Conservation (phyloP, 2,329 filamentous ascomycete genomes). For the Trichoderma harzianum region DNA sequence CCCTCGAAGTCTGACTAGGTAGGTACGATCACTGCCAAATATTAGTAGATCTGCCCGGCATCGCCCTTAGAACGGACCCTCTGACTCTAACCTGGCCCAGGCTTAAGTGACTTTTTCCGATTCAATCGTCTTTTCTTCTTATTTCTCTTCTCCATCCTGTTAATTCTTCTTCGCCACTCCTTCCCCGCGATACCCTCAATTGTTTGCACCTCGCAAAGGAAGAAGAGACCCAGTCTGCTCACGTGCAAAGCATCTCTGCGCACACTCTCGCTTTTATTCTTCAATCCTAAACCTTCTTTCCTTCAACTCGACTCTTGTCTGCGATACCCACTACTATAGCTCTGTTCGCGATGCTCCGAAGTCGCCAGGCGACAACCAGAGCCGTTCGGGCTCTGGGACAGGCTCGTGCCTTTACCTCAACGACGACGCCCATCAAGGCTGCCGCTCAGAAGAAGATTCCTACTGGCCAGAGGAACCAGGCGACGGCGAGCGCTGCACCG, state of each 20-base stretch:
- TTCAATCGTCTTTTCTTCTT: not conserved
- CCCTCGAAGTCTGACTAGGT: not conserved
- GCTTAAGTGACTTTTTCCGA: not conserved
- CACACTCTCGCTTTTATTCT: not conserved
- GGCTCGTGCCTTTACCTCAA: constrained; percentile 40
- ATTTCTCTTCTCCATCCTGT: constrained; percentile 10
- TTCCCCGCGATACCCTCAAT: constrained; percentile 14
- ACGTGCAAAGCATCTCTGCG: not conserved
- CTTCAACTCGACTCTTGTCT: not conserved
- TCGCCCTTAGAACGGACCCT: not conserved
- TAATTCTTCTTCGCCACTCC: not conserved
- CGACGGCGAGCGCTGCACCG: constrained; percentile 39
- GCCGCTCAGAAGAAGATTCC: constrained; percentile 40
- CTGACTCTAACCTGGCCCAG: not conserved
- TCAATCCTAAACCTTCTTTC: not conserved
- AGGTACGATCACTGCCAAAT: not conserved
- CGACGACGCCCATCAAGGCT: constrained; percentile 36
- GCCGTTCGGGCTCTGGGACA: constrained; percentile 45
- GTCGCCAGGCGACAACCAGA: constrained; percentile 42
- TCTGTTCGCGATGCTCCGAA: constrained; percentile 46
- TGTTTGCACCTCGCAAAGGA: not conserved
- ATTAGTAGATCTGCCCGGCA: constrained; percentile 10
- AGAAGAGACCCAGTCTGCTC: not conserved
- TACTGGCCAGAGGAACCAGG: constrained; percentile 44
- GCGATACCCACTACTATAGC: constrained; percentile 1